Evolutionary conservation across 192 early-diverging fungal genomes (phyloP), one percentile per base, ranked within the genome.

Genomic region (Backusella liffmaniae): DNA sequence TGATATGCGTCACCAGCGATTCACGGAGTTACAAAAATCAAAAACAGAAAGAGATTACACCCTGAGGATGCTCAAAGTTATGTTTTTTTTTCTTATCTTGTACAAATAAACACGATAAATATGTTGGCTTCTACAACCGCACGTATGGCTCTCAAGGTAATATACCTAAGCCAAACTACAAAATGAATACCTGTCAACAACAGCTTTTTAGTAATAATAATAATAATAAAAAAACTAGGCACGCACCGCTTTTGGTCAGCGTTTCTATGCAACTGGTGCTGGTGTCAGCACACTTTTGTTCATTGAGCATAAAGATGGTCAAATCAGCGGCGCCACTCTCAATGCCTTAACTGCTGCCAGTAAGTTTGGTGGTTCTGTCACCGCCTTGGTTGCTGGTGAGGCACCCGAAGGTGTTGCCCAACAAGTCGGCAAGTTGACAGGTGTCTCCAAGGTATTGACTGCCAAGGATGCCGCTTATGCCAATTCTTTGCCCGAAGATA

Each of bases 311-410:
- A 94, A 92, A 84, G 90, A 91, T 84, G 87, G 89, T 80, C 83
- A 79, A 16, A 77, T 96, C 36, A 86, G 87, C 62, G 83, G 91
- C 37, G 86, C 92, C 37, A 92, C 95, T 37, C 86, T 97, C 51
- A 95, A 95, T 77, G 94, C 97, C 23, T 86, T 97, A 72, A 91
- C 92, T 8, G 97, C 97, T 15, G 97, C 96, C 53, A 83, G 78
- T 72, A 90, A 90, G 73, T 78, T 99, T 4, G 91, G 94, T 21
- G 91, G 91, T 15, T 85, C 87, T 12, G 88, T 99, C 72, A 94
- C 94, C n/a, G 94, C 94, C 15, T 86, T 99, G 8, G 94, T 99
- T 23, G 94, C 96, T 21, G 94, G 94, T 29, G 85, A 89, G 46
- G 86, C 88, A 30, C 91, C 89, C 49, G 91, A 93, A 36, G 73